phyloP scores from a whole-genome alignment of 345 rosid species.

The Diplotaxis tenuifolia region DNA sequence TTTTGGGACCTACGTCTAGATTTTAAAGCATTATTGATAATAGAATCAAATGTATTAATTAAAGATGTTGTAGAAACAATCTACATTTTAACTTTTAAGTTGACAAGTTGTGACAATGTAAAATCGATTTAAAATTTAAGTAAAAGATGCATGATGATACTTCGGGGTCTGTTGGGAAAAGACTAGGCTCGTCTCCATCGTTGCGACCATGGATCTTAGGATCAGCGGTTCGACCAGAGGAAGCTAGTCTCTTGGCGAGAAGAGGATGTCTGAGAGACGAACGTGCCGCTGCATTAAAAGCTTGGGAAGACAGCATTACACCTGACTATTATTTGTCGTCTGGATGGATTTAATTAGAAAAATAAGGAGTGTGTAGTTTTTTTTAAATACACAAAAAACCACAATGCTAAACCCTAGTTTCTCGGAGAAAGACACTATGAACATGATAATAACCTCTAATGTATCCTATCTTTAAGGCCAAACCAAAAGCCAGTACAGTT shows the following conservation, averaged over 20 bases:
- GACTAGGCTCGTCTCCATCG: constrained; percentile 39
- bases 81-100: no score
- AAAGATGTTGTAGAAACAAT: no score
- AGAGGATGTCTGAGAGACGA: constrained; percentile 16
- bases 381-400: constrained; percentile 18
- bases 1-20: no score
- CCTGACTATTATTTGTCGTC: constrained; percentile 14
- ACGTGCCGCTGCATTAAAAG: constrained; percentile 8
- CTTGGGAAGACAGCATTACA: constrained; percentile 28
- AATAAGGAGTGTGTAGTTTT: not conserved
- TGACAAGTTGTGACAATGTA: no score
- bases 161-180: constrained; percentile 39
- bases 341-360: not conserved
- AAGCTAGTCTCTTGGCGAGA: constrained; percentile 27
- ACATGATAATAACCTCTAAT: constrained; percentile 18
- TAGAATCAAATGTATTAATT: no score
- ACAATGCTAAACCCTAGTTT: constrained; percentile 13
- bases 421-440: constrained; percentile 13
- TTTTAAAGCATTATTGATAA: no score
- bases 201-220: constrained; percentile 38
- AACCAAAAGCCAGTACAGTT: not conserved
- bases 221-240: constrained; percentile 42
- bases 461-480: constrained; percentile 9
- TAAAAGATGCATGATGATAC: constrained; percentile 18
- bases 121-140: not conserved